Conservation (phyloP, 2,329 filamentous ascomycete genomes). For the Emmonsiellopsis sp. region DNA sequence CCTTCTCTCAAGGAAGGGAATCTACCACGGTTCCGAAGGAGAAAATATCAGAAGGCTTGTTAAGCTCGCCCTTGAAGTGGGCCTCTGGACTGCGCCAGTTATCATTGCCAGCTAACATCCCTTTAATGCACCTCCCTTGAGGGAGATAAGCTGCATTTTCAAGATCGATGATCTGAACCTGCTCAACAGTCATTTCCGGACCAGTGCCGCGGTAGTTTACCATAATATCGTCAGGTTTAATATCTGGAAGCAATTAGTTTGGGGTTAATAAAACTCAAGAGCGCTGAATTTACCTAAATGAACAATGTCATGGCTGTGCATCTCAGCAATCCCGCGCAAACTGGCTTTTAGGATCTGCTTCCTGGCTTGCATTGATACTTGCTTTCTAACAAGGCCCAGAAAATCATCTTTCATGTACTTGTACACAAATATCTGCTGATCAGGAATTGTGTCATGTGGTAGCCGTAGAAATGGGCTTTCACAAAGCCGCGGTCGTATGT, state of each 20-base stretch:
- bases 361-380: constrained; percentile 26
- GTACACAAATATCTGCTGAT: constrained; percentile 37
- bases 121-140: constrained; percentile 18
- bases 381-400: constrained; percentile 33
- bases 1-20: constrained; percentile 1
- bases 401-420: constrained; percentile 36
- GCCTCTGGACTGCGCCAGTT: constrained; percentile 27
- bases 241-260: constrained; percentile 17
- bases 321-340: constrained; percentile 26
- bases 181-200: constrained; percentile 12
- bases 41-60: constrained; percentile 24
- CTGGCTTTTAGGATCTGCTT: constrained; percentile 38
- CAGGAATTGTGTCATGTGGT: constrained; percentile 33
- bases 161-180: constrained; percentile 20
- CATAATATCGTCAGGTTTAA: constrained; percentile 30
- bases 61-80: constrained; percentile 18
- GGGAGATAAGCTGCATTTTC: constrained; percentile 27
- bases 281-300: constrained; percentile 17
- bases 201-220: constrained; percentile 20
- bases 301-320: constrained; percentile 24
- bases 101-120: constrained; percentile 21
- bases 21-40: constrained; percentile 23
- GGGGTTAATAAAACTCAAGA: neutral
- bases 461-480: constrained; percentile 28
- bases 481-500: constrained; percentile 17